Evolutionary conservation across 1,139 yeast species (phyloP).

Genomic region (Suhomyces terraborum): DNA sequence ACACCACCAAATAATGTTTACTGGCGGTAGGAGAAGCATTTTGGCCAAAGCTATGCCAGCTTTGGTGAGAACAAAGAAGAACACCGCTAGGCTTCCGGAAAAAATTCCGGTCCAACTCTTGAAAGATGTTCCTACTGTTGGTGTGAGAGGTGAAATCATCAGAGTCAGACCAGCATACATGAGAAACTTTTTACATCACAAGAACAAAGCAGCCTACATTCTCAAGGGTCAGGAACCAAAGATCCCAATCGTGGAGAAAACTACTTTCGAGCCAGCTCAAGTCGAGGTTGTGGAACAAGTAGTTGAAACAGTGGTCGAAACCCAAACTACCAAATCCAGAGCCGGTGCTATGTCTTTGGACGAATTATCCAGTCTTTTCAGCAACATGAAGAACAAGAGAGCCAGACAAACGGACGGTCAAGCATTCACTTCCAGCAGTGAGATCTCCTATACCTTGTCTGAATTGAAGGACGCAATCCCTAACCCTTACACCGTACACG

Average conservation of each 20-base stretch:
- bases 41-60: slow-evolving; percentile 13
- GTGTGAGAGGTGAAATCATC: slow-evolving; percentile 70
- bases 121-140: slow-evolving; percentile 61
- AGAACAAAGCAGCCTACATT: slow-evolving; percentile 73
- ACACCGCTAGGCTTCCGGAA: slow-evolving; percentile 24
- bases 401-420: slow-evolving; percentile 5
- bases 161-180: slow-evolving; percentile 79
- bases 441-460: slow-evolving; percentile 27
- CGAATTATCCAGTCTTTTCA: slow-evolving; percentile 42
- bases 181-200: slow-evolving; percentile 74
- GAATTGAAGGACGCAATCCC: slow-evolving; percentile 40
- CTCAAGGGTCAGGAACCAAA: slow-evolving; percentile 54
- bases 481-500: slow-evolving; percentile 23
- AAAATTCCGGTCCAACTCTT: slow-evolving; percentile 72
- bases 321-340: slow-evolving; percentile 10
- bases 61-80: slow-evolving; percentile 17
- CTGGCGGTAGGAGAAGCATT: slow-evolving; percentile 9
- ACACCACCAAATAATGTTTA: slow-evolving; percentile 5
- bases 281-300: slow-evolving; percentile 8
- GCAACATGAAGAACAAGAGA: slow-evolving; percentile 25
- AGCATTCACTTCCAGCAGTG: slow-evolving; percentile 18
- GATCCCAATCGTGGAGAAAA: slow-evolving; percentile 57
- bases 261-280: slow-evolving; percentile 13
- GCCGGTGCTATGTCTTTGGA: slow-evolving; percentile 39
- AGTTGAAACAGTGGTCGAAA: slow-evolving; percentile 6